These are phyloP conservation scores for Inga oerstediana DNA, from an alignment of 306 rosid genomes.

Conservation along the genomic window DNA sequence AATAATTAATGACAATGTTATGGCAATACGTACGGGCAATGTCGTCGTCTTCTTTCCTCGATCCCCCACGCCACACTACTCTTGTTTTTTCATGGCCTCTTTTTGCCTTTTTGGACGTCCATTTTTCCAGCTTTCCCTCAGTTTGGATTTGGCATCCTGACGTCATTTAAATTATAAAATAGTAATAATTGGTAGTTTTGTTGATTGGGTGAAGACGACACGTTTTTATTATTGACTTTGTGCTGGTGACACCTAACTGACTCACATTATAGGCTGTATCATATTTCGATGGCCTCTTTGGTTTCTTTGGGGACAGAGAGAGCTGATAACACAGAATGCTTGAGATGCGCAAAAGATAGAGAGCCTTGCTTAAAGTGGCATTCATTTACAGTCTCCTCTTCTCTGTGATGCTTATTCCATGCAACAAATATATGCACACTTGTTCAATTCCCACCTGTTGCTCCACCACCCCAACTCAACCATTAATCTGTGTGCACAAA, in stretches of 20 bases:
- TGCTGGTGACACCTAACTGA: constrained; percentile 32
- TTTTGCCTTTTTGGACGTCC: constrained; percentile 32
- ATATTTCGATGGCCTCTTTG: constrained; percentile 1
- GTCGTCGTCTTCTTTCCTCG: not conserved
- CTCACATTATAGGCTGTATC: not conserved
- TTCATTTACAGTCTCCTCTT: too few relatives aligned
- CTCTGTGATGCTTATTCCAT: not conserved
- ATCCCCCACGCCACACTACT: not conserved
- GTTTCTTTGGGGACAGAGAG: not conserved
- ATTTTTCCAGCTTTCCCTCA: constrained; percentile 12
- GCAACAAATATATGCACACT: not conserved
- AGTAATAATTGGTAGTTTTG: not conserved
- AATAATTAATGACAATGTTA: not conserved
- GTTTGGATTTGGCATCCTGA: constrained; percentile 6
- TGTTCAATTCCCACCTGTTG: not conserved
- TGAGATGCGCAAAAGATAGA: not conserved
- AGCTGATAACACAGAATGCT: constrained; percentile 10
- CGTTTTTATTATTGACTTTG: constrained; percentile 39
- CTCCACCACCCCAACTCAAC: too few relatives aligned
- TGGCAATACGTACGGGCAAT: not conserved
- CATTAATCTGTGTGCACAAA: too few relatives aligned
- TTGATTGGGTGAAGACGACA: constrained; percentile 32
- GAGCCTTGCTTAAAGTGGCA: not conserved
- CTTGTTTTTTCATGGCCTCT: constrained; percentile 22
- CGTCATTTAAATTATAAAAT: not conserved